Base-by-base conservation (phyloP, 768 basidiomycete species). In the Amylocystis lapponica region DNA sequence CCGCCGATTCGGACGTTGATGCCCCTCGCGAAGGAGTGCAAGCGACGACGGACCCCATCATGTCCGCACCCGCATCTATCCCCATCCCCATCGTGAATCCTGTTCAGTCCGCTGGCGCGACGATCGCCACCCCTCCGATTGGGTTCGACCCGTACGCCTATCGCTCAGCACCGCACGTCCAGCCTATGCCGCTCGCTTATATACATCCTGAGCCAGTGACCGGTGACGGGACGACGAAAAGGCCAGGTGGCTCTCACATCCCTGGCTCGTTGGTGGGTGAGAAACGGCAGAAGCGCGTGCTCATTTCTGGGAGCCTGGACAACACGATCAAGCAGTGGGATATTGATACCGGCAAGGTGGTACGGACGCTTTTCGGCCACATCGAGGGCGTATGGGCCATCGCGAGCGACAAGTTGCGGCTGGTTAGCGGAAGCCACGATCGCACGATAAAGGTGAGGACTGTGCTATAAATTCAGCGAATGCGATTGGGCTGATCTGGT, bases 311-410 rank as follows among this genome's bases (percentile, higher is more conserved):
- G 3, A 85, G 86, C 56, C 70, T 96, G 52, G 94, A 98, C 60
- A 96, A 97, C 58, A 97, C 94, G 23, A 83, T 98, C 67, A 92
- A 89, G 61, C 56, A 94, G 31, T 99, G 96, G 96, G 92, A 98
- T 57, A 79, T 98, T 21, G 90, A 94, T 54, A 78, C 82, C 1
- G 91, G 85, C 30, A 79, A 83, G 55, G 73, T 81, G 19, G 67
- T 77, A 36, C 72, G 78, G 56, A 97, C 96, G 31, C 75, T 94
- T 49, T 99, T 99, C 61, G 96, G 94, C 1, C 94, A 97, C 62
- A 93, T 98, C 54, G 96, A 99, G 60, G 96, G 96, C 41, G 92
- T 99, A 14, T 99, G 96, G 96, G 83, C 82, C 3, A 86, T 98
- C 23, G 92, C 91, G 19, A 82, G 85, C 51, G 93, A 99, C 63